A percentile compares a stretch with the other conserved stretches of the same genome.
These are phyloP conservation scores for Cryptococcus amylolentus DNA, from an alignment of 1,284 basidiomycete genomes.

Conservation along the genomic window DNA sequence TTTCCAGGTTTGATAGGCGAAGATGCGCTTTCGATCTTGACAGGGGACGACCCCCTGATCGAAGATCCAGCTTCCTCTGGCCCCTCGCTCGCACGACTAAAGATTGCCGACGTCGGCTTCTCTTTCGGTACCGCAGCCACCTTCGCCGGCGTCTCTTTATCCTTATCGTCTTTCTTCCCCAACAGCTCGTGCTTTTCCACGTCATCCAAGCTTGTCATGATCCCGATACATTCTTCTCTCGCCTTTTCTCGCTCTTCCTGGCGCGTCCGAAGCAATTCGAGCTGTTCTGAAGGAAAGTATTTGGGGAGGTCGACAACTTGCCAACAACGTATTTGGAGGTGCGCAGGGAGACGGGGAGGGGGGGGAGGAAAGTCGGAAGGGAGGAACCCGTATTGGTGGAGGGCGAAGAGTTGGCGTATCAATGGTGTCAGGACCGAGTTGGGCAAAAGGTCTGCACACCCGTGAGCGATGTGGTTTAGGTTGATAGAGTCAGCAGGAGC, in stretches of 20 bases:
- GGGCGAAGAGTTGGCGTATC: constrained; percentile 31
- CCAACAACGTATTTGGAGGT: constrained; percentile 41
- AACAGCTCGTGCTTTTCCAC: constrained; percentile 32
- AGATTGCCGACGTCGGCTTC: neutral
- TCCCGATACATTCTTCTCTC: constrained; percentile 26
- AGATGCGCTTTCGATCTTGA: neutral
- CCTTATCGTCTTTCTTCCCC: constrained; percentile 20
- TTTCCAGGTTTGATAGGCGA: constrained; percentile 37
- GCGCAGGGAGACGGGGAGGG: constrained; percentile 27
- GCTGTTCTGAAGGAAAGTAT: constrained; percentile 29
- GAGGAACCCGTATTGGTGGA: constrained; percentile 35
- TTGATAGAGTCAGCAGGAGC: neutral
- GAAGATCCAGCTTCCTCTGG: neutral
- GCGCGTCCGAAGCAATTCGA: constrained; percentile 13
- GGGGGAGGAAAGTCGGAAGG: constrained; percentile 30
- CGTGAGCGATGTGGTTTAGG: neutral
- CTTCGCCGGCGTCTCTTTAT: constrained; percentile 11
- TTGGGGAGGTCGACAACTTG: constrained; percentile 32
- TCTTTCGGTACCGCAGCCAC: neutral
- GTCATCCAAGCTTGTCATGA: constrained; percentile 30
- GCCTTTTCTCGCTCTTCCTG: constrained; percentile 28
- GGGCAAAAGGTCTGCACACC: constrained; percentile 18
- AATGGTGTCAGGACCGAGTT: constrained; percentile 22
- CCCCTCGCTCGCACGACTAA: neutral
- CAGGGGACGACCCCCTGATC: neutral